Percentiles rank a stretch among this genome's conserved stretches.
Evolutionary conservation across 768 basidiomycete species (phyloP).

Genomic region (Boletus pseudo-olivaceus): DNA sequence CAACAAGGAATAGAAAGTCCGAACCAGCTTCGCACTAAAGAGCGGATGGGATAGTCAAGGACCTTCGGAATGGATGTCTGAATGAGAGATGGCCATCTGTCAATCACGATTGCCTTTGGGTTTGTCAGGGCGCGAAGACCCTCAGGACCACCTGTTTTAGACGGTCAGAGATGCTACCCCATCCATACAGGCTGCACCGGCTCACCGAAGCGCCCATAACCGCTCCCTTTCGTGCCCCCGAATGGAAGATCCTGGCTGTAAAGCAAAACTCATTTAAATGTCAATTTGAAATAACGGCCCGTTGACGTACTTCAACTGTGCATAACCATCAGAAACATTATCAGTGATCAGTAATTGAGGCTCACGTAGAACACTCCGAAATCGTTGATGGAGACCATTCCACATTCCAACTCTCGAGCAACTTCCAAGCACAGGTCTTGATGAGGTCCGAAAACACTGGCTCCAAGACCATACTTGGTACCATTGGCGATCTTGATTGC

Average conservation of each 20-base stretch:
- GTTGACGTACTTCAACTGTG: conserved; percentile 60
- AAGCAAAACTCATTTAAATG: background rate
- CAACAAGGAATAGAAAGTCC: conserved; percentile 22
- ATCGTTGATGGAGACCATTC: conserved; percentile 98
- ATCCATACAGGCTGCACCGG: conserved; percentile 2
- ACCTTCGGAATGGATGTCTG: conserved; percentile 84
- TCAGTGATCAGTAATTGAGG: conserved; percentile 11
- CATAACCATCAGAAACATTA: conserved; percentile 14
- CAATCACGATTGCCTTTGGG: conserved; percentile 81
- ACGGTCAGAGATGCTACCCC: conserved; percentile 6
- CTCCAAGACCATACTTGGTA: conserved; percentile 87
- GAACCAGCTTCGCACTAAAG: conserved; percentile 70
- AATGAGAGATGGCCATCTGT: conserved; percentile 79
- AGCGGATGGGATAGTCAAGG: conserved; percentile 83
- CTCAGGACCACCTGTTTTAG: conserved; percentile 75
- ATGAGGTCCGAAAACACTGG: conserved; percentile 90
- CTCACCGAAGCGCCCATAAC: conserved; percentile 90
- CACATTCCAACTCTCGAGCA: conserved; percentile 80
- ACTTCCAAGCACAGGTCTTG: conserved; percentile 75
- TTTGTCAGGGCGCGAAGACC: conserved; percentile 87
- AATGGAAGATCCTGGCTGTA: conserved; percentile 88
- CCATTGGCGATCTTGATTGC: conserved; percentile 86
- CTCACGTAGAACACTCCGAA: conserved; percentile 85
- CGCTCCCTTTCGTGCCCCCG: conserved; percentile 87
- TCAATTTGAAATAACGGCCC: conserved; percentile 5